These are phyloP conservation scores for Rhizopogon rudus DNA, from an alignment of 768 basidiomycete genomes.

Conservation along the genomic window DNA sequence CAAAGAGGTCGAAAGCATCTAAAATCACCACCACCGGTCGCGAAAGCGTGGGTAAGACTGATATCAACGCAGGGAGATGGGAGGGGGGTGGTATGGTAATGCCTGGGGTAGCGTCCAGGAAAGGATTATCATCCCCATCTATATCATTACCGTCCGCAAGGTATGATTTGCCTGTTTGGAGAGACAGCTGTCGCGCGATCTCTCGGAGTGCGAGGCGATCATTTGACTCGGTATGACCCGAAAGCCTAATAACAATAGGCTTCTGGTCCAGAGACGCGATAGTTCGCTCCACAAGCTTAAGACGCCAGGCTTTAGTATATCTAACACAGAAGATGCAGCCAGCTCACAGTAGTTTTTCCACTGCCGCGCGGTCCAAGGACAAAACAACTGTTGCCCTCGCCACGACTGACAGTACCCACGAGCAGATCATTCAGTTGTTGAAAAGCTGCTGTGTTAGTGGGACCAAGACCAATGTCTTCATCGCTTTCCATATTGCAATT, in stretches of 20 bases:
- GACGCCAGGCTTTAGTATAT: neutral
- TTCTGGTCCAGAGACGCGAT: slow-evolving; percentile 39
- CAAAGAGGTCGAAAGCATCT: slow-evolving; percentile 93
- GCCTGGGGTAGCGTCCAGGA: slow-evolving; percentile 33
- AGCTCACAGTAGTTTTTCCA: slow-evolving; percentile 74
- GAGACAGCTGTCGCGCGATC: slow-evolving; percentile 78
- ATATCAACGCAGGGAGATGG: slow-evolving; percentile 70
- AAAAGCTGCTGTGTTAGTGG: slow-evolving; percentile 48
- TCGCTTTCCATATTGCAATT: slow-evolving; percentile 14
- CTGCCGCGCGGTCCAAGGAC: slow-evolving; percentile 81
- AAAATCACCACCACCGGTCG: slow-evolving; percentile 81
- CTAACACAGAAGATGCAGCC: neutral
- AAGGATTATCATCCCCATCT: slow-evolving; percentile 37
- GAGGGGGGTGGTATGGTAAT: slow-evolving; percentile 56
- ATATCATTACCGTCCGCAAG: slow-evolving; percentile 34
- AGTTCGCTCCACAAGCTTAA: slow-evolving; percentile 58
- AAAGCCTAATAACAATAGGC: slow-evolving; percentile 76
- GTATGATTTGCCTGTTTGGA: slow-evolving; percentile 66
- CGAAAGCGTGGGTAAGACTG: slow-evolving; percentile 70
- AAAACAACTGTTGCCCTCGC: slow-evolving; percentile 93
- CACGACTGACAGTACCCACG: slow-evolving; percentile 66
- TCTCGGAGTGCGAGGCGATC: slow-evolving; percentile 91
- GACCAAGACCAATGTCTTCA: slow-evolving; percentile 26
- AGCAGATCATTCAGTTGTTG: slow-evolving; percentile 62
- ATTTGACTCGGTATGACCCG: slow-evolving; percentile 79